These are phyloP conservation scores for Dysphania ambrosioides DNA, from an alignment of 148 eudicot genomes.

Conservation along the genomic window DNA sequence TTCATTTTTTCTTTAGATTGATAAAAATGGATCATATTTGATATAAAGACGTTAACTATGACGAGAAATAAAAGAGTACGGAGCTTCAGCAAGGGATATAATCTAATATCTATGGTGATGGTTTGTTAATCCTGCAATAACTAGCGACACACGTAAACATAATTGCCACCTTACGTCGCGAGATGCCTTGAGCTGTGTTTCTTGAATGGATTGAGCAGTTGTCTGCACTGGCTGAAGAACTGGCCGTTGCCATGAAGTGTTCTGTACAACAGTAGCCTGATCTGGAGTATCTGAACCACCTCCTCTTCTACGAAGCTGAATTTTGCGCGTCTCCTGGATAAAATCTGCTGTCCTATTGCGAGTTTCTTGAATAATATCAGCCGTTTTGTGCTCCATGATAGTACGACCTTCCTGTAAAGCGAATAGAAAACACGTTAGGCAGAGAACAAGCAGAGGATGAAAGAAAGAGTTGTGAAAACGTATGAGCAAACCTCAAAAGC, in stretches of 20 bases:
- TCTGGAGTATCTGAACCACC: slow-evolving; percentile 37
- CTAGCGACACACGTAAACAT: slow-evolving; percentile 25
- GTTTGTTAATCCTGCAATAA: slow-evolving; percentile 5
- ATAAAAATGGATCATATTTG: background rate
- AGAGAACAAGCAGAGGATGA: background rate
- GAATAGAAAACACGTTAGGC: no score
- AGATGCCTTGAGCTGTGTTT: slow-evolving; percentile 90
- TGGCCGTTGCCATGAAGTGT: slow-evolving; percentile 47
- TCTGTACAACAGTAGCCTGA: slow-evolving; percentile 40
- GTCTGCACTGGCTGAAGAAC: slow-evolving; percentile 36
- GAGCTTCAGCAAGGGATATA: slow-evolving; percentile 6
- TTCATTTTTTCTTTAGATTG: background rate
- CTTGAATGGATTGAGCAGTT: slow-evolving; percentile 43
- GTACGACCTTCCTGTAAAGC: slow-evolving; percentile 72
- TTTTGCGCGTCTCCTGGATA: slow-evolving; percentile 59
- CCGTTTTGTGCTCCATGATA: slow-evolving; percentile 64
- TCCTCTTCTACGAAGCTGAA: slow-evolving; percentile 66
- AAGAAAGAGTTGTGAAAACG: background rate
- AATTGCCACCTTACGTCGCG: slow-evolving; percentile 86
- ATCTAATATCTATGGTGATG: background rate
- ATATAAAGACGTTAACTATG: background rate
- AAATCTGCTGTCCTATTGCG: slow-evolving; percentile 65
- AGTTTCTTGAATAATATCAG: slow-evolving; percentile 66
- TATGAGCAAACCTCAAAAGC: slow-evolving; percentile 62
- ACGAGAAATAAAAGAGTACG: background rate